These are phyloP conservation scores for Epithele typhae DNA, from an alignment of 768 basidiomycete species.

Conservation along the genomic window DNA sequence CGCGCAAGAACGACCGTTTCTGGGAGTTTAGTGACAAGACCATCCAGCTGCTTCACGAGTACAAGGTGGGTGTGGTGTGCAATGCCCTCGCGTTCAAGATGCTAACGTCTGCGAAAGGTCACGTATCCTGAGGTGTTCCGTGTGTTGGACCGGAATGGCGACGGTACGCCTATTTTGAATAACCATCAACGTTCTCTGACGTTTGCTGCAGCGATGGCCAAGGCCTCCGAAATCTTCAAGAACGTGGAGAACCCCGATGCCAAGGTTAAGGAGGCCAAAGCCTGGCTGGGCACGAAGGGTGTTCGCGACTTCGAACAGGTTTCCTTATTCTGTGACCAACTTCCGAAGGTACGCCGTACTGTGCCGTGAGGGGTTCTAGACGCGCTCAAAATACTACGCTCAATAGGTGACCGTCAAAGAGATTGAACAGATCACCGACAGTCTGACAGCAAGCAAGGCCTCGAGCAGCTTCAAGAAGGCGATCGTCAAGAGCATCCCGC, in stretches of 20 bases:
- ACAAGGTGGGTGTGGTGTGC: constrained; percentile 51
- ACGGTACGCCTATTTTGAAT: constrained; percentile 65
- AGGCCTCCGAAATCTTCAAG: constrained; percentile 56
- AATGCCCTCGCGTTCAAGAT: neutral
- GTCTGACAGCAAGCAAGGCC: constrained; percentile 56
- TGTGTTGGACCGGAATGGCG: constrained; percentile 63
- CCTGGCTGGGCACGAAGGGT: constrained; percentile 84
- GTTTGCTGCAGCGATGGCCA: constrained; percentile 59
- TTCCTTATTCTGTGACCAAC: constrained; percentile 85
- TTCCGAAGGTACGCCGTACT: constrained; percentile 66
- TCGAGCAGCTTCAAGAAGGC: constrained; percentile 76
- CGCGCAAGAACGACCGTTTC: constrained; percentile 71
- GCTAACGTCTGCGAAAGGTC: constrained; percentile 33
- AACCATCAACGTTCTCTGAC: no score
- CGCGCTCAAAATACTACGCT: neutral
- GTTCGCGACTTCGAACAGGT: constrained; percentile 91
- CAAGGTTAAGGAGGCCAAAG: constrained; percentile 69
- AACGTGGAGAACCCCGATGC: constrained; percentile 57
- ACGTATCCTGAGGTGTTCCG: constrained; percentile 83
- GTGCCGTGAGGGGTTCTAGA: no score
- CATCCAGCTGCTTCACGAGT: constrained; percentile 73
- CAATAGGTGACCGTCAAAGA: constrained; percentile 68
- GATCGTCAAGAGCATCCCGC: constrained; percentile 89
- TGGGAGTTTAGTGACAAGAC: constrained; percentile 97
- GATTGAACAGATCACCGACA: constrained; percentile 75